Conservation (phyloP, 495 filamentous ascomycete species). For the Daldinia loculata region DNA sequence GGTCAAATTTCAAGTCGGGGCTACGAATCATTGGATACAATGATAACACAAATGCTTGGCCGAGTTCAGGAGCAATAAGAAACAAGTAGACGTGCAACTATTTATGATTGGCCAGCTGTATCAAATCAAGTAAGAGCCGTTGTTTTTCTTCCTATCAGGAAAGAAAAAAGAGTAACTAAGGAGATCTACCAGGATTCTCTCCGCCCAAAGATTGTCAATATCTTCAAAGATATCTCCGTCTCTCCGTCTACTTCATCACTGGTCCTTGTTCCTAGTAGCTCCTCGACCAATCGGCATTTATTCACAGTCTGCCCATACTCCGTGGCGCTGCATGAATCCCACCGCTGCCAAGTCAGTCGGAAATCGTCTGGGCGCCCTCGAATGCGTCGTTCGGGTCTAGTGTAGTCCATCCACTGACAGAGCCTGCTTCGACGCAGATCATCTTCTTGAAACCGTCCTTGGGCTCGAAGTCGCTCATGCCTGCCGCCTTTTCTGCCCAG, state of each 20-base stretch:
- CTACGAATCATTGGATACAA: background rate
- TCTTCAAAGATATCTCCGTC: constrained; percentile 12
- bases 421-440: constrained; percentile 92
- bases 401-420: constrained; percentile 80
- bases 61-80: background rate
- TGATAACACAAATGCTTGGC: background rate
- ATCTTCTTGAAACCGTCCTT: constrained; percentile 89
- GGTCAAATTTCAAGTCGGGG: background rate
- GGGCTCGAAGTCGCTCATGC: constrained; percentile 88
- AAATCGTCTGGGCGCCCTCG: constrained; percentile 86
- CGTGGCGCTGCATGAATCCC: background rate
- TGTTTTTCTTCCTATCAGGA: constrained; percentile 11
- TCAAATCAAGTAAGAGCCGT: constrained; percentile 15
- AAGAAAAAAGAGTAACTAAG: constrained; percentile 17
- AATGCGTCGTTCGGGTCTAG: constrained; percentile 88
- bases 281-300: constrained; percentile 4
- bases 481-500: constrained; percentile 82
- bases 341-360: constrained; percentile 34
- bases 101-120: constrained; percentile 21
- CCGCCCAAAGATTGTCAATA: constrained; percentile 8
- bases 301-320: constrained; percentile 26
- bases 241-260: constrained; percentile 4
- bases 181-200: constrained; percentile 22
- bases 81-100: background rate
- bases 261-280: background rate